Percentiles rank a stretch among this genome's conserved stretches.
Evolutionary conservation across 768 basidiomycete species (phyloP).

Genomic region (Tricholoma matsutake): DNA sequence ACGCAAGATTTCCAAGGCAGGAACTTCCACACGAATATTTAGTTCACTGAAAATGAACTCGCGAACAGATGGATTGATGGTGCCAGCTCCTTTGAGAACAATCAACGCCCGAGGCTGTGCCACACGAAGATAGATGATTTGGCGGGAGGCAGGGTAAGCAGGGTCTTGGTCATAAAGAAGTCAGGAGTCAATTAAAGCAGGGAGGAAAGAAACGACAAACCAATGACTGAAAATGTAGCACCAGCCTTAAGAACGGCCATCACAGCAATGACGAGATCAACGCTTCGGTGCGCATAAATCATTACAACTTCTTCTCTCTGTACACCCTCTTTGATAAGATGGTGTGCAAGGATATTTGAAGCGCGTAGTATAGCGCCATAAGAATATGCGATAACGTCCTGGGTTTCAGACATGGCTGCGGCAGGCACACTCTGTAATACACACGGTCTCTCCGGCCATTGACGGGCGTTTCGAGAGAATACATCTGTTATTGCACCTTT

Average conservation of each 20-base stretch:
- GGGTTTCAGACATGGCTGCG: constrained; percentile 34
- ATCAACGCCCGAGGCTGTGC: constrained; percentile 90
- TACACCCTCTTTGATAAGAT: constrained; percentile 81
- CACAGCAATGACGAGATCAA: constrained; percentile 95
- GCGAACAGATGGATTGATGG: constrained; percentile 74
- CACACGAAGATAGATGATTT: constrained; percentile 90
- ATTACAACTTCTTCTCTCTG: constrained; percentile 95
- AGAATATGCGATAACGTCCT: constrained; percentile 61
- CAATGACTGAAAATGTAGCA: constrained; percentile 95
- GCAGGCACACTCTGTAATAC: constrained; percentile 76
- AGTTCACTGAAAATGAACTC: constrained; percentile 78
- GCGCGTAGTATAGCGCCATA: constrained; percentile 82
- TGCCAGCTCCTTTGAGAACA: constrained; percentile 87
- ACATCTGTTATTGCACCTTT: constrained; percentile 96
- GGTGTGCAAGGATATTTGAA: constrained; percentile 86
- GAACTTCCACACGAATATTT: constrained; percentile 86
- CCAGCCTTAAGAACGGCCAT: constrained; percentile 97
- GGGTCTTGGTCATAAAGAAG: constrained; percentile 60
- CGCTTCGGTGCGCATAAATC: constrained; percentile 95
- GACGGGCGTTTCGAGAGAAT: constrained; percentile 82
- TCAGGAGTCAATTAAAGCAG: not conserved
- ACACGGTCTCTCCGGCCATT: constrained; percentile 80
- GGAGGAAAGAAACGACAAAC: constrained; percentile 40
- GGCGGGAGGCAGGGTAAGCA: constrained; percentile 91
- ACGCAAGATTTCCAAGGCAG: constrained; percentile 74